Base-by-base conservation (phyloP, 108 stramenopile species). In the Skeletonema potamos region DNA sequence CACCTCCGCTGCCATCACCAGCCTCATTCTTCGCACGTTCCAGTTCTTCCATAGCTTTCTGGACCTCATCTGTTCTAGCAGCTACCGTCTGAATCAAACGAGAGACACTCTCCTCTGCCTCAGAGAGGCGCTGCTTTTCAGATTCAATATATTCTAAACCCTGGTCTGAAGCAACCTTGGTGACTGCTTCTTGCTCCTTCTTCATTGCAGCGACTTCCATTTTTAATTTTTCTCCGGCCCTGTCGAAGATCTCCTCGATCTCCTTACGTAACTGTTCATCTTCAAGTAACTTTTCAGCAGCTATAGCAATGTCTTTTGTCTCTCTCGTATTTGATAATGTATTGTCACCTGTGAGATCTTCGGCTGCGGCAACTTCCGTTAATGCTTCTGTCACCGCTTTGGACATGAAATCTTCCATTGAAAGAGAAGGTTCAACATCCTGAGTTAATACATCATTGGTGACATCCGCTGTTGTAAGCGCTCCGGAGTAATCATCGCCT, bases 31-130 rank as follows among this genome's bases (percentile, higher is more conserved):
- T 77, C n/a, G 28, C 76, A 39, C 64, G 70, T 62, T 78, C 77
- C 61, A 78, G 66, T 27, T 71, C 77, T 20, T 70, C 77, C 77
- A 78, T 78, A 39, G 77, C 77, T 65, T 71, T 41, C 51, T 71
- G 77, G 11, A 78, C 77, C 46, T 69, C 62, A 17, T 71, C 64
- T 46, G 69, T 78, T 54, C 71, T 59, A 32, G 32, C 37, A 51
- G 77, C 64, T 13, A 78, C 77, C 33, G 70, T 78, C 55, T 69
- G 68, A 26, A 78, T 78, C 44, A 78, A 66, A 17, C 70, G 69
- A 29, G 64, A 51, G 0, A 71, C 77, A 66, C 77, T 78, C 56
- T 58, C 77, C 43, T 78, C 64, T 28, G 77, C 77, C 59, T 78
- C 77, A 13, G 77, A 37, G 41, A 78, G 64, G 15, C 77, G 77